phyloP scores from a whole-genome alignment of 208 protist genomes.

The Leishmania guyanensis region DNA sequence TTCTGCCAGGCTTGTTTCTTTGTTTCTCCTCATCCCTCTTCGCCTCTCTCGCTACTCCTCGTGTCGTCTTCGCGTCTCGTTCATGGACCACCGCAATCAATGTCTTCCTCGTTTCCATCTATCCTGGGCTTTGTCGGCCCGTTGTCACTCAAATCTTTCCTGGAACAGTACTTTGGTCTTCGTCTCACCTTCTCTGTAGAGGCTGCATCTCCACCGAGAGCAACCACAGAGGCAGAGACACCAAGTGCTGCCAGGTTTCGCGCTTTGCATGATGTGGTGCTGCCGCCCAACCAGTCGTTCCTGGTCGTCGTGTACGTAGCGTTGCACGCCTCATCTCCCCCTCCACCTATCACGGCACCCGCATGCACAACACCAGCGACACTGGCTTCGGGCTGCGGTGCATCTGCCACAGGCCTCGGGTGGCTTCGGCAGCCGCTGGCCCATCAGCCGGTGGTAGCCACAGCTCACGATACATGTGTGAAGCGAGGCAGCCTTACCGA shows the following conservation, averaged over 20 bases:
- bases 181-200: constrained; percentile 31
- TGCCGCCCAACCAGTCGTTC: constrained; percentile 41
- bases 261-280: constrained; percentile 15
- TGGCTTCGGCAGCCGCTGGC: constrained; percentile 4
- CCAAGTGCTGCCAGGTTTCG: constrained; percentile 1
- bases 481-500: background rate
- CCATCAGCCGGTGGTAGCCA: background rate
- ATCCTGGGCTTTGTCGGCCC: constrained; percentile 57
- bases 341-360: background rate
- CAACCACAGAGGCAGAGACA: background rate
- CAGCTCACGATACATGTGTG: background rate
- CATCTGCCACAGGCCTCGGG: background rate
- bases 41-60: background rate
- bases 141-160: constrained; percentile 51
- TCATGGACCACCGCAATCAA: constrained; percentile 2
- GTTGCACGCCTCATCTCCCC: constrained; percentile 26
- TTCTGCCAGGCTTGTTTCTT: background rate
- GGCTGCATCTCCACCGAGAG: background rate
- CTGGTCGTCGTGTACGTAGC: constrained; percentile 53
- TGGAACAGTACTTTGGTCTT: constrained; percentile 44
- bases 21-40: background rate
- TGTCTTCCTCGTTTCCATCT: constrained; percentile 49
- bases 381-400: background rate
- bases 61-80: background rate
- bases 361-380: background rate